These are phyloP conservation scores for Tolypocladium tropicale DNA, from an alignment of 2,329 filamentous ascomycete species.

Conservation along the genomic window DNA sequence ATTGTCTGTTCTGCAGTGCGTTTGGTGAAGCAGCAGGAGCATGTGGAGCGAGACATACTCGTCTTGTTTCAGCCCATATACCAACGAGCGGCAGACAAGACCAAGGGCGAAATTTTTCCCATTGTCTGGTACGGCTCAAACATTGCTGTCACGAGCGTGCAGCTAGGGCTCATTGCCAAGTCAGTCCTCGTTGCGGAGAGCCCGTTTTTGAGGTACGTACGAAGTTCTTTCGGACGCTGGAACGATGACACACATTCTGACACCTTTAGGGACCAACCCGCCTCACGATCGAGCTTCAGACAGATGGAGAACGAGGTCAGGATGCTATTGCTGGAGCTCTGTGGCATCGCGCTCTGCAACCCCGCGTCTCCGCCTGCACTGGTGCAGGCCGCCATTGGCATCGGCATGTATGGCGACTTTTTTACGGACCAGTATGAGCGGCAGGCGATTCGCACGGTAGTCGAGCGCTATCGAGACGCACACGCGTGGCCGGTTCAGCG, in stretches of 20 bases:
- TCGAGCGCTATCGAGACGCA: constrained; percentile 33
- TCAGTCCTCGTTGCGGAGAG: constrained; percentile 29
- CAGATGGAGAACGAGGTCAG: constrained; percentile 27
- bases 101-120: constrained; percentile 28
- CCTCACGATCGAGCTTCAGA: constrained; percentile 20
- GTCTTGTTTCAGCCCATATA: constrained; percentile 23
- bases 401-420: constrained; percentile 30
- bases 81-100: constrained; percentile 20
- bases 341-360: constrained; percentile 29
- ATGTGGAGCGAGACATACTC: constrained; percentile 22
- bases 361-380: constrained; percentile 25
- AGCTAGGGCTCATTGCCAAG: constrained; percentile 27
- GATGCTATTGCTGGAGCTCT: constrained; percentile 25
- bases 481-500: constrained; percentile 28
- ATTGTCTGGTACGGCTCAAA: constrained; percentile 28
- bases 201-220: constrained; percentile 22
- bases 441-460: constrained; percentile 24
- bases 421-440: constrained; percentile 29
- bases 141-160: constrained; percentile 28
- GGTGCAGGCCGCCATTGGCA: constrained; percentile 27
- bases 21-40: constrained; percentile 23
- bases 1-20: constrained; percentile 14
- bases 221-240: too few species aligned
- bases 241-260: background rate
- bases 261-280: constrained; percentile 11